Evolutionary conservation across 768 basidiomycete genomes (phyloP).

Genomic region (Rossbeevera mucosa): DNA sequence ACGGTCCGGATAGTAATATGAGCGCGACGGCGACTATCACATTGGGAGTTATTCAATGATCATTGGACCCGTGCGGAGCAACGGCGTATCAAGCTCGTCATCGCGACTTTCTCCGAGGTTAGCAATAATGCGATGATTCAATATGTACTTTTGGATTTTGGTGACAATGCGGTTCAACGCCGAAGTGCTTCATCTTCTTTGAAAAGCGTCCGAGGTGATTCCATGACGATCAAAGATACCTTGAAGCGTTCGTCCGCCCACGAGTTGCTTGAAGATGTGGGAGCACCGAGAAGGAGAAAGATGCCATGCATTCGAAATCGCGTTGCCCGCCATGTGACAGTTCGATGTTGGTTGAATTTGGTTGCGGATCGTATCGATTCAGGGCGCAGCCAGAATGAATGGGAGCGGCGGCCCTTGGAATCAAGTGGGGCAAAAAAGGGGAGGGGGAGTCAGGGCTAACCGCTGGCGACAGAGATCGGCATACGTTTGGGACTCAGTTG

Average conservation of each 20-base stretch:
- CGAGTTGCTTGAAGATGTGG: background rate
- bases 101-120: background rate
- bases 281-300: background rate
- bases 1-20: background rate
- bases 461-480: background rate
- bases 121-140: background rate
- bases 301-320: background rate
- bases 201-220: background rate
- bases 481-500: background rate
- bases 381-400: conserved; percentile 1
- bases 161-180: background rate
- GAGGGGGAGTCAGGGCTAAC: background rate
- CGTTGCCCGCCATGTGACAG: background rate
- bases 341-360: background rate
- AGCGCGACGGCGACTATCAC: background rate
- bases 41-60: background rate
- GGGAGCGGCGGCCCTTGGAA: background rate
- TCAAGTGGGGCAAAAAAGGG: background rate
- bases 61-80: background rate
- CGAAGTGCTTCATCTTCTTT: background rate
- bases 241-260: background rate
- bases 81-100: background rate
- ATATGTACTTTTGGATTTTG: background rate
- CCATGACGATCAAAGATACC: background rate
- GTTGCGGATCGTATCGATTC: background rate